Percentiles rank a stretch among this genome's conserved stretches.
These are phyloP conservation scores for Phialocephala subalpina DNA, from an alignment of 2,329 filamentous ascomycete species.

Conservation along the genomic window DNA sequence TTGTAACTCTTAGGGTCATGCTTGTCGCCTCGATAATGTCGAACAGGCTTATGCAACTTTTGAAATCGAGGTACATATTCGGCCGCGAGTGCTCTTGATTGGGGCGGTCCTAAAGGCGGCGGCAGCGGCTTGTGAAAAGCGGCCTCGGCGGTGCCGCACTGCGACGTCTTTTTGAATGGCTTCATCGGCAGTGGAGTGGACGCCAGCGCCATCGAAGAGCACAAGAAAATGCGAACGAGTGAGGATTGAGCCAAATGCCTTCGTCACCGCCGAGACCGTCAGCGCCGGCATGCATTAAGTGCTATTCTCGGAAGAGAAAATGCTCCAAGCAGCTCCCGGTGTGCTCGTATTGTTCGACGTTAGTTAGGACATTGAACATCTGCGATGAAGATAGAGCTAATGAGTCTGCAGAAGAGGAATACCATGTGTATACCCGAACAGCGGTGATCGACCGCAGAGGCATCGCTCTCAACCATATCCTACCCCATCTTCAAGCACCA, in stretches of 20 bases:
- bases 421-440: slow-evolving; percentile 13
- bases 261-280: neutral
- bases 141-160: neutral
- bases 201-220: no score
- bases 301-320: slow-evolving; percentile 28
- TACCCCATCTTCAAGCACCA: slow-evolving; percentile 14
- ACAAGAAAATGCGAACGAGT: neutral
- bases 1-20: neutral
- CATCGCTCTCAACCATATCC: slow-evolving; percentile 9
- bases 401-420: slow-evolving; percentile 5
- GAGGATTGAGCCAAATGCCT: neutral
- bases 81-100: no score
- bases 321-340: slow-evolving; percentile 24
- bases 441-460: slow-evolving; percentile 8
- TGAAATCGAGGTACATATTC: neutral
- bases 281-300: slow-evolving; percentile 16
- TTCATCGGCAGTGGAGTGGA: neutral
- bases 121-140: neutral
- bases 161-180: neutral
- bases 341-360: slow-evolving; percentile 29
- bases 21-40: no score
- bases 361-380: neutral
- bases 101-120: neutral
- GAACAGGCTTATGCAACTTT: neutral
- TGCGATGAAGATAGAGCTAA: neutral